Conservation (phyloP, 768 basidiomycete genomes). For the Amanita rubescens region DNA sequence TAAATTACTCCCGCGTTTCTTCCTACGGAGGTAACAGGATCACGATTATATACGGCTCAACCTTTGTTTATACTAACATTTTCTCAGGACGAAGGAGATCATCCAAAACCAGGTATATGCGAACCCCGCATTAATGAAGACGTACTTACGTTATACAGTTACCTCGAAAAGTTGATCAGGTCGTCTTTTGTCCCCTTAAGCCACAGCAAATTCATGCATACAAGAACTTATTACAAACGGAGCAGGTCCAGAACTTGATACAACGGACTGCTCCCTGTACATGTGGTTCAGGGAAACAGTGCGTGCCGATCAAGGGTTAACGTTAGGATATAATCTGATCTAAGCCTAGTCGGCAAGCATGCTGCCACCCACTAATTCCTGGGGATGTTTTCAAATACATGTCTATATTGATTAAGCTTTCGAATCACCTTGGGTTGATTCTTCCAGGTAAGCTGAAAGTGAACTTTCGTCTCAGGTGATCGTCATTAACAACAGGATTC, state of each 20-base stretch:
- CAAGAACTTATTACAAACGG: slow-evolving; percentile 56
- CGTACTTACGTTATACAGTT: slow-evolving; percentile 25
- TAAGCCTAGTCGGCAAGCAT: slow-evolving; percentile 29
- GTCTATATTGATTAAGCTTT: slow-evolving; percentile 77
- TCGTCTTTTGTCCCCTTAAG: slow-evolving; percentile 91
- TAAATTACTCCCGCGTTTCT: slow-evolving; percentile 73
- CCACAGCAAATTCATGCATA: slow-evolving; percentile 65
- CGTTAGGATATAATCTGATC: neutral
- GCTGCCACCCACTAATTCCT: slow-evolving; percentile 41
- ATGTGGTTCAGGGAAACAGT: slow-evolving; percentile 61
- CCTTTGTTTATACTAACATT: slow-evolving; percentile 13
- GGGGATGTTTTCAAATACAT: slow-evolving; percentile 72
- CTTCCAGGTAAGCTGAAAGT: slow-evolving; percentile 52
- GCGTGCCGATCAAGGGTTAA: slow-evolving; percentile 11
- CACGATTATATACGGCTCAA: neutral
- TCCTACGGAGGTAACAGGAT: slow-evolving; percentile 59
- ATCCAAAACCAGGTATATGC: slow-evolving; percentile 55
- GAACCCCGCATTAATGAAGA: slow-evolving; percentile 27
- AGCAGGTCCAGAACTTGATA: slow-evolving; percentile 64
- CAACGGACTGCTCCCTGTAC: slow-evolving; percentile 64
- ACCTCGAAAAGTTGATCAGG: slow-evolving; percentile 82
- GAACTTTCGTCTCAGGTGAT: neutral
- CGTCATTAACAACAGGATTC: neutral
- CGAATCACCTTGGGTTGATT: slow-evolving; percentile 84
- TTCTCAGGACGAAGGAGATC: slow-evolving; percentile 61